A percentile compares a stretch with the other conserved stretches of the same genome.
Conservation (phyloP, 495 filamentous ascomycete genomes). For the Cladorrhinum samala region DNA sequence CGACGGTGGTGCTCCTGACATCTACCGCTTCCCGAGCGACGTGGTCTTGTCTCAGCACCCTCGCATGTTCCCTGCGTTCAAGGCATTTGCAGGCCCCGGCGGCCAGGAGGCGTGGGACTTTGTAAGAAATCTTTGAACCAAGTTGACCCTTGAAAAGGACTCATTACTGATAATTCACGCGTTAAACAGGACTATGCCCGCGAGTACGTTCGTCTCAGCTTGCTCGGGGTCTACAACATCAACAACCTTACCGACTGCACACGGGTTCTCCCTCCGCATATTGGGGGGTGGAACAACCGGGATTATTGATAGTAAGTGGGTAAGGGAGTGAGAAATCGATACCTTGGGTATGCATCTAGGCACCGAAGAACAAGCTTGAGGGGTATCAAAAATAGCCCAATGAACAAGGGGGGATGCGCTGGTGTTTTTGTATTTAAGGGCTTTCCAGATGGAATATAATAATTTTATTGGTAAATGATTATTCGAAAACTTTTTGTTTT, state of each 20-base stretch:
- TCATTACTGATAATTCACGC: background rate
- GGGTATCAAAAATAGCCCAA: too few relatives aligned
- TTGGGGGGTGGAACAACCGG: background rate
- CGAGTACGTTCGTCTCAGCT: conserved; percentile 36
- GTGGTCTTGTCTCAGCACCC: conserved; percentile 33
- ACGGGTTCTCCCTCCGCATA: conserved; percentile 23
- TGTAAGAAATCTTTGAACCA: conserved; percentile 16
- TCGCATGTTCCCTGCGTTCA: conserved; percentile 23
- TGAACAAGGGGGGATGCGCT: too few relatives aligned
- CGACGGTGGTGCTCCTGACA: conserved; percentile 28
- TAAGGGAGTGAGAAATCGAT: too few relatives aligned
- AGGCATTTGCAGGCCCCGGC: conserved; percentile 21
- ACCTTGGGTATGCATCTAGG: too few relatives aligned
- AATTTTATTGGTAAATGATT: too few relatives aligned
- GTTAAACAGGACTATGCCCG: conserved; percentile 31
- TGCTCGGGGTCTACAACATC: conserved; percentile 37
- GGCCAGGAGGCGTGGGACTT: conserved; percentile 29
- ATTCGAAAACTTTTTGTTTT: too few relatives aligned
- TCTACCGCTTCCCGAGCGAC: conserved; percentile 44
- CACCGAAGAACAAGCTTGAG: too few relatives aligned
- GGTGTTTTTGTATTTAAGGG: too few relatives aligned
- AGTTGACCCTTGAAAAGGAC: background rate
- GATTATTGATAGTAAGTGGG: background rate
- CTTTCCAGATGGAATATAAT: too few relatives aligned
- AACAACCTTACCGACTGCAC: conserved; percentile 37